Conservation (phyloP, 176 grass and related monocot species). For the Elymus sibiricus region DNA sequence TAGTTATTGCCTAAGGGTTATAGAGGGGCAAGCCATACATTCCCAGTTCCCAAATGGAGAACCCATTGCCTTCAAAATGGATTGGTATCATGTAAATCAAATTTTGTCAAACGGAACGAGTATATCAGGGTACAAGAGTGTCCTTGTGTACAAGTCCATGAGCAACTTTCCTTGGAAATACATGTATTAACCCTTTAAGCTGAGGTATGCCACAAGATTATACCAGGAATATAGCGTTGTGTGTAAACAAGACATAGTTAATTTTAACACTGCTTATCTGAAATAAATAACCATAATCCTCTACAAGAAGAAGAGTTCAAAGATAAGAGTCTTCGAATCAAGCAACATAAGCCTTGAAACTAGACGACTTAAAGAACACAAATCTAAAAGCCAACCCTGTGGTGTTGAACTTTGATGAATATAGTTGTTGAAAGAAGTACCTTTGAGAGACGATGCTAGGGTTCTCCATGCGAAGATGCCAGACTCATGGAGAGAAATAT, state of each 20-base stretch:
- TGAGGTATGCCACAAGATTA: not conserved
- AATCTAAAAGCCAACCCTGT: not conserved
- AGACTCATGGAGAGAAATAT: conserved; percentile 47
- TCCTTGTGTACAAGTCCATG: not conserved
- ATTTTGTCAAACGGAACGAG: not conserved
- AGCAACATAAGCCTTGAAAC: conserved; percentile 7
- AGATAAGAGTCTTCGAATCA: not conserved
- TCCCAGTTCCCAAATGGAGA: not conserved
- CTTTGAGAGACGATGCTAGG: conserved; percentile 55
- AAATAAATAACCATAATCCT: not conserved
- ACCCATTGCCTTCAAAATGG: not conserved
- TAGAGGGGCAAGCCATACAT: not conserved
- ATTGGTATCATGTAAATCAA: not conserved
- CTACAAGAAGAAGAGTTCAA: conserved; percentile 8
- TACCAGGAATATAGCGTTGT: not conserved
- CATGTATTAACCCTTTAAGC: not conserved
- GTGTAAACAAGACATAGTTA: not conserved
- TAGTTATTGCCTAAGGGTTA: not conserved
- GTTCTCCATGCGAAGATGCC: conserved; percentile 72
- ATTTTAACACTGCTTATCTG: not conserved
- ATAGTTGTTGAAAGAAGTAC: conserved; percentile 39
- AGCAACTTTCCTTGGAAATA: not conserved
- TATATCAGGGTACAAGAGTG: not conserved
- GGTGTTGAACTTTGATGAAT: not conserved
- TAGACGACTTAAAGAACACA: not conserved